Base-by-base conservation (phyloP, 768 basidiomycete genomes). In the Russula compacta region DNA sequence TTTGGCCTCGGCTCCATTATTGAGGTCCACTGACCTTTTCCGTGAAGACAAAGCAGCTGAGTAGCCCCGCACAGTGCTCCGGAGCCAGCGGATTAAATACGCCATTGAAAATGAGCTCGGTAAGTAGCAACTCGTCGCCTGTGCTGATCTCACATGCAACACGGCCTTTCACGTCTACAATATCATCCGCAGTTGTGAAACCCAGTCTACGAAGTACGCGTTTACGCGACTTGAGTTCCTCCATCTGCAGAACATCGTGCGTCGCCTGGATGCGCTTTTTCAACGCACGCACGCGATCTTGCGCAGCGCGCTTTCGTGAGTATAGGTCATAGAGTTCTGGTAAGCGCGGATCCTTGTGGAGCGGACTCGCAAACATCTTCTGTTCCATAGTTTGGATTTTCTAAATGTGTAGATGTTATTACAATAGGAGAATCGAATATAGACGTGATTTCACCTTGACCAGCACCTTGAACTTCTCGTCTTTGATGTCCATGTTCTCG, bases 61-160 rank as follows among this genome's bases (percentile, higher is more conserved):
- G 76, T n/a, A 99, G 71, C 2, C 92, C 89, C 0, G 95, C 95
- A 69, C 87, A 92, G 59, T 98, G 92, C 68, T 98, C 95, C 0
- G 97, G 95, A 1, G 81, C 76, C 51, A 99, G 73, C 3, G 89
- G 71, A 69, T 97, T 98, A 80, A 99, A 99, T 21, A 85, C 88
- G 59, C 97, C 97, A 63, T 97, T 93, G 79, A 99, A 98, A 61
- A 99, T 87, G 69, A 99, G 81, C 73, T 98, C 97, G 1, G 97
- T 99, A 64, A 99, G 79, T 38, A 99, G 78, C 54, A 99, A 75
- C 74, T 99, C 97, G 69, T 99, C 97, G 7, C 97, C 97, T 2
- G 94, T 87, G 70, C 90, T 93, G 73, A 99, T 98, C 74, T 99
- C 97, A 71, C 97, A 99, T 17, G 97, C 97, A 1, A 99, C 95